Evolutionary conservation across 2,329 filamentous ascomycete genomes (phyloP), one percentile per base, ranked within the genome.

Genomic region (Pochonia chlamydosporia): DNA sequence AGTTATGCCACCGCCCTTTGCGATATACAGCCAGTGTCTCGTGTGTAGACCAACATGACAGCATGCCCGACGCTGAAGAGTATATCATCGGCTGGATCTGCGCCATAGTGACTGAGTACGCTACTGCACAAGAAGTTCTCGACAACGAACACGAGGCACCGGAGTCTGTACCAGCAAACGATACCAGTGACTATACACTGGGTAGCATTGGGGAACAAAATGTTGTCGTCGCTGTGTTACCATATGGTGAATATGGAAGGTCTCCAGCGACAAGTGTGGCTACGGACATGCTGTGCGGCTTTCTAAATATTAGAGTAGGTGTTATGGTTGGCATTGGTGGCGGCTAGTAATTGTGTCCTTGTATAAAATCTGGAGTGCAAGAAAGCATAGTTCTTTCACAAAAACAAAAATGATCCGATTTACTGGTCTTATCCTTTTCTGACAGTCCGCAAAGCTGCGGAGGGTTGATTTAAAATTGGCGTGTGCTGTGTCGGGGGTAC

Each of bases 61-160:
- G n/a, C n/a, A n/a, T n/a, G n/a, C n/a, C n/a, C n/a, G n/a, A n/a
- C n/a, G n/a, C n/a, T n/a, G n/a, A n/a, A n/a, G 11, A 35, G 24
- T 73, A 72, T 44, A 68, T 59, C 0, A 59, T 73, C 4, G 70
- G 67, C 16, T 73, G 69, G 69, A 70, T 75, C 6, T 73, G 67
- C 46, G 67, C 69, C 11, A 45, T 72, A 2, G 11, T 3, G 0
- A 57, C 51, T 0, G 70, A 74, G 44, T 58, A 54, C 36, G 55
- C 63, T 40, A 69, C 70, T 3, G 69, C 70, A 3, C 51, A 54
- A 21, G 54, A 40, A 0, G 63, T 71, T 26, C 63, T 74, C 2
- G 16, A n/a, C n/a, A n/a, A n/a, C n/a, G n/a, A n/a, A n/a, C n/a
- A n/a, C n/a, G n/a, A n/a, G n/a, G n/a, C n/a, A 13, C 4, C 23